A percentile compares a stretch with the other conserved stretches of the same genome.
phyloP scores from a whole-genome alignment of 192 early-diverging fungal species.

The Coemansia sp. region DNA sequence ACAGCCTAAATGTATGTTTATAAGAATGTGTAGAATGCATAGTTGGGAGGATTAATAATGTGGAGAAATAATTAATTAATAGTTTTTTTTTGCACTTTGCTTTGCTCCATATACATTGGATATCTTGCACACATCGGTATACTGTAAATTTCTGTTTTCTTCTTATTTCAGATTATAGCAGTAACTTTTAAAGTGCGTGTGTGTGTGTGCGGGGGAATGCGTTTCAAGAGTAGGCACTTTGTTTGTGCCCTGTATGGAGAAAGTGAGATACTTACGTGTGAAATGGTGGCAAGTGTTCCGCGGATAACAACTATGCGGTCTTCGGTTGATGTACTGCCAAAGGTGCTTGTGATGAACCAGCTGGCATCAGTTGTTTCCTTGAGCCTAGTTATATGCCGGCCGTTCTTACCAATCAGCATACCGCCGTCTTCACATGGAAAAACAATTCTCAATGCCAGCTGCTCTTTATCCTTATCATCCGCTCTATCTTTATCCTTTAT shows the following conservation, averaged over 20 bases:
- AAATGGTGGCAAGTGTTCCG: slow-evolving; percentile 15
- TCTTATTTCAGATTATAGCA: too few relatives aligned
- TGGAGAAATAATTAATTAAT: too few relatives aligned
- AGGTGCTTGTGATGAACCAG: slow-evolving; percentile 26
- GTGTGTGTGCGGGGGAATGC: too few relatives aligned
- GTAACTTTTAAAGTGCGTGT: too few relatives aligned
- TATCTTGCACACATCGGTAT: too few relatives aligned
- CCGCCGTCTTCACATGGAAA: slow-evolving; percentile 42
- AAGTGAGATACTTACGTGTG: slow-evolving; percentile 44
- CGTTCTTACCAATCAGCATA: slow-evolving; percentile 44
- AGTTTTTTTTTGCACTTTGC: too few relatives aligned
- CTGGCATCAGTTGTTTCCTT: slow-evolving; percentile 25
- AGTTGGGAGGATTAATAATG: too few relatives aligned
- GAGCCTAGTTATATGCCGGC: slow-evolving; percentile 45
- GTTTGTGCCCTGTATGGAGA: too few relatives aligned
- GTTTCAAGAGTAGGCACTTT: too few relatives aligned
- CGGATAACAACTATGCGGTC: slow-evolving; percentile 38
- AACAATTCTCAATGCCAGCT: slow-evolving; percentile 18
- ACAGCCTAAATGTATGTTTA: slow-evolving; percentile 18
- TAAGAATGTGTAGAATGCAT: neutral
- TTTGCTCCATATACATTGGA: too few relatives aligned
- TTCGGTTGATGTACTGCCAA: too few relatives aligned
- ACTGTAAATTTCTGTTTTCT: too few relatives aligned
- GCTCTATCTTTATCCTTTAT: neutral
- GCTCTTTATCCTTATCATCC: neutral